Base-by-base conservation (phyloP, 768 basidiomycete species). In the Phanerodontia chrysosporium region DNA sequence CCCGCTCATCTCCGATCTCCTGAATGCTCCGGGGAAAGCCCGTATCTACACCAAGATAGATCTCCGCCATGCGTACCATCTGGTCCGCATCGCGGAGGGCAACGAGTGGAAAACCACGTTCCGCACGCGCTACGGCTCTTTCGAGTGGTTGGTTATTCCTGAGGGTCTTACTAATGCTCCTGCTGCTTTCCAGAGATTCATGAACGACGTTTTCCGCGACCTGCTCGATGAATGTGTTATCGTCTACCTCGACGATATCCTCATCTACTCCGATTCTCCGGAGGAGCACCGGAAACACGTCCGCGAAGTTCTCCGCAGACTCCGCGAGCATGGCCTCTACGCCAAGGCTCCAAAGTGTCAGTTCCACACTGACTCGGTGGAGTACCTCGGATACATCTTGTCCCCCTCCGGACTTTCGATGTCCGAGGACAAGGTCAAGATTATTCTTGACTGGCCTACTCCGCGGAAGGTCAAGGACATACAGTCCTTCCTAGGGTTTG, bases 381-480 rank as follows among this genome's bases (percentile, higher is more conserved):
- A 77, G 51, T 80, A 75, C 65, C 70, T 81, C 1, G 76, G 80
- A 3, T 75, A 73, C 59, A 62, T 80, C 42, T 62, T 81, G 52
- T 45, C 59, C 13, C 58, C 65, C 4, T 62, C 69, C 8, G 66
- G 69, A 24, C 61, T 79, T 39, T 30, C 39, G 18, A 80, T 81
- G 76, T 70, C 75, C 53, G 66, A 68, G 1, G 62, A 59, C 13
- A 83, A 83, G 65, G 61, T 83, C 25, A 46, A 72, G 7, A 66
- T 65, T 2, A 70, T 73, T 22, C 13, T 54, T 1, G 57, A 69
- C 13, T 76, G 75, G 73, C 73, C 67, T 5, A 39, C 51, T 44
- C 69, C 69, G 18, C 22, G 36, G 8, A 65, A 61, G 22, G 61
- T 72, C 35, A 64, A 51, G 27, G 70, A 74, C 49, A 55, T 75